These are phyloP conservation scores for Galerina marginata DNA, from an alignment of 768 basidiomycete species.

Conservation along the genomic window DNA sequence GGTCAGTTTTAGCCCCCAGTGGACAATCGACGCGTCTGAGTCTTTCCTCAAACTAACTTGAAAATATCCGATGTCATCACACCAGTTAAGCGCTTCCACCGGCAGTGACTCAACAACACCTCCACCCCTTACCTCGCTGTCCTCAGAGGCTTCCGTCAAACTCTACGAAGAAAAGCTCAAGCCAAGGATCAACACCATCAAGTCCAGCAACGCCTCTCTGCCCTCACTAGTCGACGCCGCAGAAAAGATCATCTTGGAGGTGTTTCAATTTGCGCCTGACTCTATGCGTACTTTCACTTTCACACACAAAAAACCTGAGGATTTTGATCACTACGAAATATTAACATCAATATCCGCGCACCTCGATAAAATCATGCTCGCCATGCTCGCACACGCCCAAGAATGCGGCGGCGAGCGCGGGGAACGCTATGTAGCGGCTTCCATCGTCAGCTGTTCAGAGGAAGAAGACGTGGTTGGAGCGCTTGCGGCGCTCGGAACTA, in stretches of 20 bases:
- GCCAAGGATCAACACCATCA: neutral
- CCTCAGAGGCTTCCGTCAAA: too few species aligned
- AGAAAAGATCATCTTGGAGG: conserved; percentile 7
- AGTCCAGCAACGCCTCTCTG: neutral
- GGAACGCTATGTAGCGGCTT: conserved; percentile 22
- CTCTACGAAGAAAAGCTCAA: neutral
- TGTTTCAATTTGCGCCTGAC: conserved; percentile 5
- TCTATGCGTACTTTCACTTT: conserved; percentile 1
- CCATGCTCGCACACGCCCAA: conserved; percentile 17
- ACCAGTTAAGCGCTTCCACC: too few species aligned
- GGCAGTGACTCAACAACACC: too few species aligned
- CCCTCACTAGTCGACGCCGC: conserved; percentile 9
- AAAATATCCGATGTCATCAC: too few species aligned
- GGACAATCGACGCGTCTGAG: too few species aligned
- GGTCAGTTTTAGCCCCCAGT: too few species aligned
- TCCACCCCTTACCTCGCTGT: too few species aligned
- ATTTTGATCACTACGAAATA: neutral
- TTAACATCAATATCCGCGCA: conserved; percentile 4
- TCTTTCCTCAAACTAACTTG: too few species aligned
- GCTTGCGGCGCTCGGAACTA: conserved; percentile 10
- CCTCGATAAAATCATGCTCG: conserved; percentile 13
- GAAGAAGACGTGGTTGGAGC: conserved; percentile 17
- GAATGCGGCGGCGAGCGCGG: conserved; percentile 19
- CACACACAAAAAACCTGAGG: neutral
- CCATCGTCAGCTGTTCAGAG: conserved; percentile 12